Evolutionary conservation across 306 rosid species (phyloP).

Genomic region (Purshia tridentata): DNA sequence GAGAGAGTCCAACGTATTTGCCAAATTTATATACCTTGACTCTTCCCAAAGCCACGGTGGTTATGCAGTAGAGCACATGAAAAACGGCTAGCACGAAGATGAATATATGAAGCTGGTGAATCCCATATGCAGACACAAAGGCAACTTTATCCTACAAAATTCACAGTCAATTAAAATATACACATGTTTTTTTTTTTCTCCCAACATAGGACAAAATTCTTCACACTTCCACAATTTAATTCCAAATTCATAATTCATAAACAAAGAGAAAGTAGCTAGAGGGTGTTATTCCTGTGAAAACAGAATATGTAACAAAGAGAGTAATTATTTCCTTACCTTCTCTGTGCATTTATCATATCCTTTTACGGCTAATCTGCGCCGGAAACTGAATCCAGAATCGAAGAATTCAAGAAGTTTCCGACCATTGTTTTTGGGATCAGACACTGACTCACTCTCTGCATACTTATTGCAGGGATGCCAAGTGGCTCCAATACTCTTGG

Average conservation of each 20-base stretch:
- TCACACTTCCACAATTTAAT: neutral
- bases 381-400: slow-evolving; percentile 20
- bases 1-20: neutral
- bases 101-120: slow-evolving; percentile 88
- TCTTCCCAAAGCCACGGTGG: slow-evolving; percentile 63
- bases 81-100: slow-evolving; percentile 66
- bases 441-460: neutral
- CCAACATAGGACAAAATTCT: neutral
- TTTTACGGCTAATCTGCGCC: slow-evolving; percentile 39
- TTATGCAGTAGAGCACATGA: slow-evolving; percentile 70
- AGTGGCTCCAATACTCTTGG: slow-evolving; percentile 39
- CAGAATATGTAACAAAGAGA: neutral
- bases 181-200: no score
- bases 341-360: slow-evolving; percentile 40
- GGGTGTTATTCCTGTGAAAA: neutral
- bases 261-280: neutral
- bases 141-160: slow-evolving; percentile 56
- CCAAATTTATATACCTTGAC: slow-evolving; percentile 44
- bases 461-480: slow-evolving; percentile 57
- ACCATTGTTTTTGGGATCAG: neutral
- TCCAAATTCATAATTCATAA: neutral
- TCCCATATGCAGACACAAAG: slow-evolving; percentile 77
- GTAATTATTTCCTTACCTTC: slow-evolving; percentile 23
- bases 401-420: slow-evolving; percentile 33
- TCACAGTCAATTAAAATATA: neutral